phyloP scores from a whole-genome alignment of 2,329 filamentous ascomycete genomes.

The Aspergillus luchuensis region DNA sequence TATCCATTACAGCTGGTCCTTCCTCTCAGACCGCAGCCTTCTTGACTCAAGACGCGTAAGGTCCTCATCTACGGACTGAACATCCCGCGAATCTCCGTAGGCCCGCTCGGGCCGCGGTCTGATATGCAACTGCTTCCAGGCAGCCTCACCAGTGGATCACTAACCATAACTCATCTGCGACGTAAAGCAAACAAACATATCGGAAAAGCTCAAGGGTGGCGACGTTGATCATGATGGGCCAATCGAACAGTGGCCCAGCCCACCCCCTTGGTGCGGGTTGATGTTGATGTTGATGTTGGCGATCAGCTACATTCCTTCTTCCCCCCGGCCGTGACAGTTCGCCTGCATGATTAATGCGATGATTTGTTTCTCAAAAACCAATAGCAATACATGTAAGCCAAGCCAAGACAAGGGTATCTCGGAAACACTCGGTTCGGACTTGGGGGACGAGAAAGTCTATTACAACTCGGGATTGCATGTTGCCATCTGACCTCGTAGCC shows the following conservation, averaged over 20 bases:
- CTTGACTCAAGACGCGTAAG: not conserved
- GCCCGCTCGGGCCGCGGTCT: not conserved
- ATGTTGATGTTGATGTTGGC: not conserved
- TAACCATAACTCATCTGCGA: not conserved
- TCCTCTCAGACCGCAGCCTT: not conserved
- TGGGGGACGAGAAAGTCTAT: not conserved
- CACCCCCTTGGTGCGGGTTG: not conserved
- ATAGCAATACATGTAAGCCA: not conserved
- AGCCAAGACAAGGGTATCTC: not conserved
- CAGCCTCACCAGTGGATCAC: not conserved
- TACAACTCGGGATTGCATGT: not conserved
- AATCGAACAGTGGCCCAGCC: not conserved
- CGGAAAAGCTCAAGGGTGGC: not conserved
- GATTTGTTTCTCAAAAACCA: not conserved
- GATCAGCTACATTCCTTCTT: not conserved
- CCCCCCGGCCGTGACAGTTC: not conserved
- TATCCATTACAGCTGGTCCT: not conserved
- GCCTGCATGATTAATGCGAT: not conserved
- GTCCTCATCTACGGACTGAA: not conserved
- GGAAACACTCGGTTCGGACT: not conserved
- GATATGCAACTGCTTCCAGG: not conserved
- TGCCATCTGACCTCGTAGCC: not conserved
- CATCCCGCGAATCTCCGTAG: not conserved
- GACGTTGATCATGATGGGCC: not conserved
- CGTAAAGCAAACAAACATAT: not conserved